Evolutionary conservation across 2,329 filamentous ascomycete species (phyloP).

Genomic region (Colletotrichum lini): DNA sequence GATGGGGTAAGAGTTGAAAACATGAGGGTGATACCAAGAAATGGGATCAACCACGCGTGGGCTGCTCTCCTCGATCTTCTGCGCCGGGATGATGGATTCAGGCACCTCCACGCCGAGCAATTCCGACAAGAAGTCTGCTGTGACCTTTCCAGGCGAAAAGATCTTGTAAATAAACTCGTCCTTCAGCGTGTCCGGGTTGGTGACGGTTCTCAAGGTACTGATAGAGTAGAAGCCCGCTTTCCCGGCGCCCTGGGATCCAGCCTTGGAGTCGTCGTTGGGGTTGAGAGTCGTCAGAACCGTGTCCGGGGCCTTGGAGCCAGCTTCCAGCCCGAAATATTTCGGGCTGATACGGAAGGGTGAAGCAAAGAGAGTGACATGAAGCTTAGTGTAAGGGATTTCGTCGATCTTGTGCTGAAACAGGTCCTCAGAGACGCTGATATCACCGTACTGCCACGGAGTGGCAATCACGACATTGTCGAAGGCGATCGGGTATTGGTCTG

Average conservation of each 20-base stretch:
- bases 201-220: slow-evolving; percentile 76
- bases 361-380: slow-evolving; percentile 92
- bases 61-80: slow-evolving; percentile 48
- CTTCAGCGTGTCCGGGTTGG: slow-evolving; percentile 70
- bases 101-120: slow-evolving; percentile 66
- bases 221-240: slow-evolving; percentile 88
- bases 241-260: slow-evolving; percentile 74
- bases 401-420: slow-evolving; percentile 81
- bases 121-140: slow-evolving; percentile 65
- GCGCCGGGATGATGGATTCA: slow-evolving; percentile 52
- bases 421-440: slow-evolving; percentile 73
- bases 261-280: slow-evolving; percentile 65
- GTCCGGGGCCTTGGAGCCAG: slow-evolving; percentile 74
- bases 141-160: slow-evolving; percentile 71
- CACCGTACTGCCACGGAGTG: slow-evolving; percentile 84
- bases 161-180: slow-evolving; percentile 76
- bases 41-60: slow-evolving; percentile 61
- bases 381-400: slow-evolving; percentile 84
- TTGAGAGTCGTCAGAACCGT: slow-evolving; percentile 88
- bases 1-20: slow-evolving; percentile 89
- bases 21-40: slow-evolving; percentile 83
- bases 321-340: slow-evolving; percentile 77
- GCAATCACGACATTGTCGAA: slow-evolving; percentile 90
- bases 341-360: slow-evolving; percentile 81
- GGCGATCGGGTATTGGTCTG: slow-evolving; percentile 61